phyloP scores from a whole-genome alignment of 1,284 basidiomycete species.

The Irpex lacteus region DNA sequence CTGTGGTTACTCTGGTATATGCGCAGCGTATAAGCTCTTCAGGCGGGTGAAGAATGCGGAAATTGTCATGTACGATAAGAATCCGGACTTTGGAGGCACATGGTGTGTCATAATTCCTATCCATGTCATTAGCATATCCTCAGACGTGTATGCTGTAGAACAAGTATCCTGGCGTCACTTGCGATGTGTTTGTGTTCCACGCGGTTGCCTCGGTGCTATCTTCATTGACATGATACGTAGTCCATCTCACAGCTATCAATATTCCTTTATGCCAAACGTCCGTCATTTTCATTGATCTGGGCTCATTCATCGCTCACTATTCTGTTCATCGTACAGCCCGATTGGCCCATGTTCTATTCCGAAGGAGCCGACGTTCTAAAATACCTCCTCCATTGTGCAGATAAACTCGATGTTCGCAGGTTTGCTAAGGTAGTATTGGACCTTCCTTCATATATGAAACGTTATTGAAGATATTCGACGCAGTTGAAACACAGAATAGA shows the following conservation, averaged over 20 bases:
- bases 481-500: slow-evolving; percentile 42
- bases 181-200: slow-evolving; percentile 32
- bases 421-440: slow-evolving; percentile 40
- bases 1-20: slow-evolving; percentile 4
- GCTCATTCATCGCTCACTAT: slow-evolving; percentile 51
- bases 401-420: slow-evolving; percentile 51
- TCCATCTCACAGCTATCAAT: slow-evolving; percentile 42
- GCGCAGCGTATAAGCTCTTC: not conserved
- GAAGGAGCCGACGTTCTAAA: too few species aligned
- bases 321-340: slow-evolving; percentile 31
- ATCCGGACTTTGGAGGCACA: slow-evolving; percentile 53
- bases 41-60: slow-evolving; percentile 36
- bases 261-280: slow-evolving; percentile 51
- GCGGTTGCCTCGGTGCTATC: not conserved
- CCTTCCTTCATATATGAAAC: not conserved
- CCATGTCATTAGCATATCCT: not conserved
- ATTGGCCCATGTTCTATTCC: too few species aligned
- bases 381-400: slow-evolving; percentile 30
- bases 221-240: not conserved
- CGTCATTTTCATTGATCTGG: slow-evolving; percentile 48
- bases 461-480: too few species aligned
- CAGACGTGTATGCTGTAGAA: not conserved
- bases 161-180: slow-evolving; percentile 39
- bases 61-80: slow-evolving; percentile 55
- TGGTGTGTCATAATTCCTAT: slow-evolving; percentile 38